These are phyloP conservation scores for Fusarium ramigenum DNA, from an alignment of 2,329 filamentous ascomycete genomes.

Conservation along the genomic window DNA sequence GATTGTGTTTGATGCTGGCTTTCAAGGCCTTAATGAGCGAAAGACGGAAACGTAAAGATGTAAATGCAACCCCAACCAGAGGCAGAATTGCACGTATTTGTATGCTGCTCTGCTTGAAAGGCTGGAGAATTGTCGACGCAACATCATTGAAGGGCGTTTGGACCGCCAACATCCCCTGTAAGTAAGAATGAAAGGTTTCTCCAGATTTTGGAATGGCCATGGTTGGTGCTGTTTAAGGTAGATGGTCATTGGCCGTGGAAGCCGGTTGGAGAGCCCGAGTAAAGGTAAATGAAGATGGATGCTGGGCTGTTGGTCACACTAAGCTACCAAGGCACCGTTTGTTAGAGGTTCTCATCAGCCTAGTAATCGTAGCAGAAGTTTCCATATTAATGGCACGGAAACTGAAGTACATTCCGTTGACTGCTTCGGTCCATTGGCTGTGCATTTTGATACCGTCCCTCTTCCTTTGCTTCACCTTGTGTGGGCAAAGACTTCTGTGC, in stretches of 20 bases:
- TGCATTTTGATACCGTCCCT: neutral
- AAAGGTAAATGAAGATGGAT: no score
- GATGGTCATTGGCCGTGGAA: neutral
- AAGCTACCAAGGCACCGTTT: no score
- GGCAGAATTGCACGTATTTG: fast-evolving
- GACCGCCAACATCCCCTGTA: neutral
- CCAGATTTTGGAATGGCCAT: fast-evolving
- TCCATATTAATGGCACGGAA: neutral
- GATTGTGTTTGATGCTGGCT: neutral
- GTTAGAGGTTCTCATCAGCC: no score
- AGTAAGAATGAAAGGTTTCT: neutral
- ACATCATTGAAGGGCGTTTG: neutral
- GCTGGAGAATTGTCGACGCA: neutral
- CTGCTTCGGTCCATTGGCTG: neutral
- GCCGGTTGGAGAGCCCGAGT: neutral
- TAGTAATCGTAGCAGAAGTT: no score
- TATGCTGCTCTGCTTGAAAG: neutral
- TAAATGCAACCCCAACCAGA: neutral
- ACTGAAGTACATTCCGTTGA: neutral
- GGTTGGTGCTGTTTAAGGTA: neutral
- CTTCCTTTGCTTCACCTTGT: neutral
- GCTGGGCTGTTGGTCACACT: no score
- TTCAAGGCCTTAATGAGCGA: neutral
- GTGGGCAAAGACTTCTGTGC: neutral
- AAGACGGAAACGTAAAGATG: fast-evolving